Percentiles rank a stretch among this genome's conserved stretches.
Evolutionary conservation across 257 asterid genomes (phyloP).

Genomic region (Lycium barbarum): DNA sequence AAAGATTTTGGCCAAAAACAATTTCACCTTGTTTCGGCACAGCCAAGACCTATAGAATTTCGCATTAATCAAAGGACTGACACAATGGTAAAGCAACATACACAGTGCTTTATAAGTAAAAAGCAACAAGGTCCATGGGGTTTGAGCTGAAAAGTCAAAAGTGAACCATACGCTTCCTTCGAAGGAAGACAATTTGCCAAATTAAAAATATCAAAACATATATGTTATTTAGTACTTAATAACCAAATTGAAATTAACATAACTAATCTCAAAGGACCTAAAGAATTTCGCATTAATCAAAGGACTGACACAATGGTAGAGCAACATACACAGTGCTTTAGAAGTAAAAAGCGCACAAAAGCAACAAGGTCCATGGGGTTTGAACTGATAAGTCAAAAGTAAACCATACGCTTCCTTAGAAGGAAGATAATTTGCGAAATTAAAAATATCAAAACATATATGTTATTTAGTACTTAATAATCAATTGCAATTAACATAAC

Average conservation of each 20-base stretch:
- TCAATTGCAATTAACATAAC: background rate
- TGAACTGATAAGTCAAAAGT: background rate
- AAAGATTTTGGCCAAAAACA: background rate
- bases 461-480: background rate
- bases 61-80: background rate
- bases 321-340: background rate
- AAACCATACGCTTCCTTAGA: background rate
- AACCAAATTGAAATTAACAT: too few relatives aligned
- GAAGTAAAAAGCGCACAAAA: background rate
- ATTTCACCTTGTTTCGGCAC: background rate
- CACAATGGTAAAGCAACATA: background rate
- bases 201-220: too few relatives aligned
- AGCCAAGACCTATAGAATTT: background rate
- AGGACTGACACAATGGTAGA: background rate
- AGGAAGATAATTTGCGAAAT: background rate
- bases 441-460: background rate
- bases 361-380: background rate
- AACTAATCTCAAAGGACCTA: background rate
- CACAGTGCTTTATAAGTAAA: background rate
- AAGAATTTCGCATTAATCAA: background rate
- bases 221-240: too few relatives aligned
- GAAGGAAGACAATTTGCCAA: too few relatives aligned
- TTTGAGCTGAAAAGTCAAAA: background rate
- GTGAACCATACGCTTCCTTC: too few relatives aligned
- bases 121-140: slow-evolving; percentile 2